Evolutionary conservation across 2,329 filamentous ascomycete genomes (phyloP), one percentile per base, ranked within the genome.

Genomic region (Cordyceps javanica): DNA sequence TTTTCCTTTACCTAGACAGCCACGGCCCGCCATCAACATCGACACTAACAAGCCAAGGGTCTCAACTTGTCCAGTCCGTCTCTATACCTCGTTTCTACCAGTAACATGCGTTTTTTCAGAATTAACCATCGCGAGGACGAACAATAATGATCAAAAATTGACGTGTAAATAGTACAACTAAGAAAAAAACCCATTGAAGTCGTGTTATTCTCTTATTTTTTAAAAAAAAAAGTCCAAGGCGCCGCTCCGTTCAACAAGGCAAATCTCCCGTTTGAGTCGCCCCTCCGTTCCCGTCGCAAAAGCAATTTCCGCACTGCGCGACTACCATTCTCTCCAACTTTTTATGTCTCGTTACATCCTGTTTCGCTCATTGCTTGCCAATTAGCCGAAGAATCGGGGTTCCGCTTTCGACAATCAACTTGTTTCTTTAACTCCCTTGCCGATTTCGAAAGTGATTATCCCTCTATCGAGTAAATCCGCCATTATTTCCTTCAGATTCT

Each of bases 81-180:
- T 25, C 26, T 56, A 36, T 26, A 49, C 16, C 36, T 41, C 44
- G 13, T 39, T 36, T 11, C n/a, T 46, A 46, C n/a, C n/a, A n/a
- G n/a, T 55, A 55, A 41, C 52, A 41, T 46, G 1, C 39, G 38
- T 19, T 26, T 46, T 21, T 26, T 54, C 41, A 36, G 26, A 14
- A 36, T 28, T 36, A 45, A 34, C 16, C 32, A 10, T n/a, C n/a
- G 21, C 16, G 19, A 26, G 28, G 34, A 38, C 50, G 32, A 55
- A 30, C 42, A 21, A 42, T 44, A 25, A 55, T 25, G 30, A 14
- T n/a, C n/a, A 32, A 38, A 45, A n/a, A 53, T 5, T 25, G 38
- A 41, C 19, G 21, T 23, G 46, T 46, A 59, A 46, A 52, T 44
- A 36, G 53, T 54, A 59, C 38, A 58, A 38, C 42, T 34, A 52